Evolutionary conservation across 2,329 filamentous ascomycete genomes (phyloP).

Genomic region (Fusarium sp.): DNA sequence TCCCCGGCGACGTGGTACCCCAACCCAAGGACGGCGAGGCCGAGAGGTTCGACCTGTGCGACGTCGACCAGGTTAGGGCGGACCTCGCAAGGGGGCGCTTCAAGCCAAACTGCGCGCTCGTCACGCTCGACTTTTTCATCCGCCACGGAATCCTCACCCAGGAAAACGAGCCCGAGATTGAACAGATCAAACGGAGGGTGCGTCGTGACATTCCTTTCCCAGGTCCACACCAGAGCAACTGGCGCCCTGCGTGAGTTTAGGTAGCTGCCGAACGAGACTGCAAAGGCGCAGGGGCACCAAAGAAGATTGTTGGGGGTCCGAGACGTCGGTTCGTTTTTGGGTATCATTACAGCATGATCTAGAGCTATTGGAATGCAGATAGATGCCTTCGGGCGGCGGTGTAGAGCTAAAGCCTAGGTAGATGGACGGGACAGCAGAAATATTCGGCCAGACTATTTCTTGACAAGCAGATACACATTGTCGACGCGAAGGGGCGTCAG

Average conservation of each 20-base stretch:
- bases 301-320: slow-evolving; percentile 10
- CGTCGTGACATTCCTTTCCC: slow-evolving; percentile 87
- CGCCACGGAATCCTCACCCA: slow-evolving; percentile 82
- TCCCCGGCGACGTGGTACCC: slow-evolving; percentile 75
- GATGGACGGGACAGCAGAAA: slow-evolving; percentile 15
- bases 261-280: background rate
- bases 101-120: slow-evolving; percentile 91
- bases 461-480: slow-evolving; percentile 91
- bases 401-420: slow-evolving; percentile 16
- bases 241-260: slow-evolving; percentile 33
- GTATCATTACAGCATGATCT: slow-evolving; percentile 40
- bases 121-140: slow-evolving; percentile 90
- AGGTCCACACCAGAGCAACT: slow-evolving; percentile 64
- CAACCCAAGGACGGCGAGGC: slow-evolving; percentile 90
- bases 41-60: slow-evolving; percentile 82
- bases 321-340: slow-evolving; percentile 31
- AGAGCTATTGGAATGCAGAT: slow-evolving; percentile 31
- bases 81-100: slow-evolving; percentile 79
- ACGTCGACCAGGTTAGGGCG: slow-evolving; percentile 78
- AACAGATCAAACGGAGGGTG: slow-evolving; percentile 79
- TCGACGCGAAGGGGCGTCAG: slow-evolving; percentile 92
- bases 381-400: slow-evolving; percentile 9
- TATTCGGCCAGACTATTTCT: slow-evolving; percentile 71
- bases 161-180: slow-evolving; percentile 82
- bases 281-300: background rate